Evolutionary conservation across 495 filamentous ascomycete genomes (phyloP).

Genomic region (Corynascus novoguineensis): DNA sequence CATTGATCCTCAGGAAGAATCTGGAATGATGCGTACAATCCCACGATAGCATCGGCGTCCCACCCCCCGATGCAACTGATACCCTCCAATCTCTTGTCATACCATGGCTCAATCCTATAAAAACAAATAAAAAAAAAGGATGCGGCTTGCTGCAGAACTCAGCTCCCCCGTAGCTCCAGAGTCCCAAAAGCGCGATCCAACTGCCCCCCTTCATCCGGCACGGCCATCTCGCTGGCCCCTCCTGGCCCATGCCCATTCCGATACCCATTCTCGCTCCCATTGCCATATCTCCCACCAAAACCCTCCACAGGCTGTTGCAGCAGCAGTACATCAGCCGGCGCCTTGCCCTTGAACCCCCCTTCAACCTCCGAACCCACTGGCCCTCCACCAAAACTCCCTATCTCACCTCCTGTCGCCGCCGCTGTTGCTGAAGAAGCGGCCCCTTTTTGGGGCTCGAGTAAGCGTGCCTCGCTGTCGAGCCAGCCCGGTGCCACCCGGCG

Average conservation of each 20-base stretch:
- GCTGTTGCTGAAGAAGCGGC: slow-evolving; percentile 17
- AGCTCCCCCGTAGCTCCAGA: slow-evolving; percentile 34
- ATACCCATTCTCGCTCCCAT: slow-evolving; percentile 3
- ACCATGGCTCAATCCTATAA: no score
- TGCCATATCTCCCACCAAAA: neutral
- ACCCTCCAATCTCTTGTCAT: no score
- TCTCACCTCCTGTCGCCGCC: slow-evolving; percentile 4
- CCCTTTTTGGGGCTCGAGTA: slow-evolving; percentile 72
- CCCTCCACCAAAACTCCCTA: slow-evolving; percentile 20
- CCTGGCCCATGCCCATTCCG: slow-evolving; percentile 26
- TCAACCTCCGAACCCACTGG: slow-evolving; percentile 11
- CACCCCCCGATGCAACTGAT: no score
- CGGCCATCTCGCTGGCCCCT: slow-evolving; percentile 44
- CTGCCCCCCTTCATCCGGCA: slow-evolving; percentile 62
- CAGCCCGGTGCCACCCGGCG: slow-evolving; percentile 85
- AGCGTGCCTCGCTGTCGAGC: slow-evolving; percentile 80
- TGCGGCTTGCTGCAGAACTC: no score
- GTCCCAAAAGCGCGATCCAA: slow-evolving; percentile 86
- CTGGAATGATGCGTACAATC: no score
- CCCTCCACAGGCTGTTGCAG: slow-evolving; percentile 9
- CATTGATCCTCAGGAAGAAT: no score
- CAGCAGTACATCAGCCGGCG: slow-evolving; percentile 15
- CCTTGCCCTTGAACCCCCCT: slow-evolving; percentile 36
- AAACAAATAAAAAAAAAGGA: no score
- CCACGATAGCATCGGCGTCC: no score